A percentile compares a stretch with the other conserved stretches of the same genome.
These are phyloP conservation scores for Oryza rufipogon DNA, from an alignment of 176 grass and related monocot species.

Conservation along the genomic window DNA sequence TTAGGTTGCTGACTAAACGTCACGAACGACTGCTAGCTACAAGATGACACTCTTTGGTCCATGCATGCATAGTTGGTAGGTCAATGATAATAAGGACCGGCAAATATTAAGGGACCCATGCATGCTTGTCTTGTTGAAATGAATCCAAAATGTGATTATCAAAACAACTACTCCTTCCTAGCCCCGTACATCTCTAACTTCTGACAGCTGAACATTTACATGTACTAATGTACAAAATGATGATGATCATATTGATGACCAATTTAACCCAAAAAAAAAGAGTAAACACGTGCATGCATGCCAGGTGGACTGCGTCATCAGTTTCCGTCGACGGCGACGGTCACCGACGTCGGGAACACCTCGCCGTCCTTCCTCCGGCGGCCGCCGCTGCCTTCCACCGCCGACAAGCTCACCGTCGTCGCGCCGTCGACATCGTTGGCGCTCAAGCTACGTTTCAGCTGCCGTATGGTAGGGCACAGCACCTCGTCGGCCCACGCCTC, in stretches of 20 bases:
- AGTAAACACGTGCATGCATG: not conserved
- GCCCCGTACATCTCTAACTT: constrained; percentile 18
- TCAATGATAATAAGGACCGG: not conserved
- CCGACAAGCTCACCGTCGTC: constrained; percentile 47
- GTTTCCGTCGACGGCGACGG: constrained; percentile 50
- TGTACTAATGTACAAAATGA: constrained; percentile 41
- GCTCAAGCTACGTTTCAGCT: constrained; percentile 49
- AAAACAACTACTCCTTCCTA: constrained; percentile 10
- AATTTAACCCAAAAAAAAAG: not conserved
- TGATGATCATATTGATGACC: constrained; percentile 49
- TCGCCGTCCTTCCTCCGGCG: constrained; percentile 34
- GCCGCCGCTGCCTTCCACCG: constrained; percentile 30
- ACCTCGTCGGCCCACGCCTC: constrained; percentile 62
- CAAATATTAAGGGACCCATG: not conserved
- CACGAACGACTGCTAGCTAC: not conserved
- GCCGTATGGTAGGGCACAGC: constrained; percentile 48
- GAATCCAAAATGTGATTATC: not conserved
- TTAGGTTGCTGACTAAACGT: not conserved
- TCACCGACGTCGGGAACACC: constrained; percentile 48
- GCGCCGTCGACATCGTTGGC: constrained; percentile 38
- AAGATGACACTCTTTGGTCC: not conserved
- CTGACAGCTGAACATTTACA: constrained; percentile 47
- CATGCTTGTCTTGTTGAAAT: not conserved
- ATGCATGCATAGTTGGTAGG: not conserved
- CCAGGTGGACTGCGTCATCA: constrained; percentile 15